Conservation (phyloP, 2,329 filamentous ascomycete genomes). For the Aureobasidium pullulans region DNA sequence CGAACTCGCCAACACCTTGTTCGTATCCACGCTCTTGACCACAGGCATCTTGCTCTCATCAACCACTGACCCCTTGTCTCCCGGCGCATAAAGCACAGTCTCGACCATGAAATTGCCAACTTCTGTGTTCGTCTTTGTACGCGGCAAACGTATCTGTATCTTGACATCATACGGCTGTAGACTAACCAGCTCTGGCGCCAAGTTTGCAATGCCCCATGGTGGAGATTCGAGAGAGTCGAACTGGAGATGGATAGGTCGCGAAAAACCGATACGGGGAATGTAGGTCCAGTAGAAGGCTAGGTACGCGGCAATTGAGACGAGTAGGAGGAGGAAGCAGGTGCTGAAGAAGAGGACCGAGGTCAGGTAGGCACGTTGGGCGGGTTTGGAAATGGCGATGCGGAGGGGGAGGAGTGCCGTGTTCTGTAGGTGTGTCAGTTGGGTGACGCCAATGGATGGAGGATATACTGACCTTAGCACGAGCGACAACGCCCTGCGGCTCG, state of each 20-base stretch:
- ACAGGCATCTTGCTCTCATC: slow-evolving; percentile 7
- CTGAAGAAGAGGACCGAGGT: slow-evolving; percentile 48
- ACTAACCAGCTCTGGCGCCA: slow-evolving; percentile 52
- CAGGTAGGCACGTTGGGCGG: slow-evolving; percentile 58
- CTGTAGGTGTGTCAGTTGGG: slow-evolving; percentile 29
- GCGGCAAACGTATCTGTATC: slow-evolving; percentile 67
- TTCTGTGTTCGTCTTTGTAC: slow-evolving; percentile 65
- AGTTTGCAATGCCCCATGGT: slow-evolving; percentile 44
- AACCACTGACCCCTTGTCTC: slow-evolving; percentile 2
- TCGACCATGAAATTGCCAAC: slow-evolving; percentile 94
- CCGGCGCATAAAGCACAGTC: slow-evolving; percentile 53
- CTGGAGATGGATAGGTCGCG: slow-evolving; percentile 57
- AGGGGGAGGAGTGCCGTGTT: slow-evolving; percentile 47
- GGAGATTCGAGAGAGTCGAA: slow-evolving; percentile 45
- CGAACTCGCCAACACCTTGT: slow-evolving; percentile 38
- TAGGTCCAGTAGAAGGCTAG: slow-evolving; percentile 61
- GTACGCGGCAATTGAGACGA: slow-evolving; percentile 54
- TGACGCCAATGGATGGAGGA: not conserved
- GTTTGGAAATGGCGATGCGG: slow-evolving; percentile 50
- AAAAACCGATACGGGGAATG: slow-evolving; percentile 58
- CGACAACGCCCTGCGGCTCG: not conserved
- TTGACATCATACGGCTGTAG: slow-evolving; percentile 80
- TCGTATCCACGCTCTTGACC: not conserved
- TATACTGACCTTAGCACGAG: not conserved
- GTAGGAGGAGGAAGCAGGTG: slow-evolving; percentile 49